These are phyloP conservation scores for Hypoxylon fragiforme DNA, from an alignment of 495 filamentous ascomycete genomes.

Conservation along the genomic window DNA sequence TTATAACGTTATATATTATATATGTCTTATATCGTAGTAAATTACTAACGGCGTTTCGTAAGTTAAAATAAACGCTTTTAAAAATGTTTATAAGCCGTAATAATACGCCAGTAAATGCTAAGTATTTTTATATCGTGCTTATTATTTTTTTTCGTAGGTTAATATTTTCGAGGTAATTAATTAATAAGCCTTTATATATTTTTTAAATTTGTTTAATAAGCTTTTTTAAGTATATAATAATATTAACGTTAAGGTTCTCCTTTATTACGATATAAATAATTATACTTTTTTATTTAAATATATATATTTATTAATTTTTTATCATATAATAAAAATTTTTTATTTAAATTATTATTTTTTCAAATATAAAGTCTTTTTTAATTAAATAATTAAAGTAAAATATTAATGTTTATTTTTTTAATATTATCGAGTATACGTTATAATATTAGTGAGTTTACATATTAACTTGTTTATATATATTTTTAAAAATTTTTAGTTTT, in stretches of 20 bases:
- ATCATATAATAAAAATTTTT: neutral
- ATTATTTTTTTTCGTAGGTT: neutral
- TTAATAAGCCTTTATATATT: neutral
- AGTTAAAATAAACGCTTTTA: too few species aligned
- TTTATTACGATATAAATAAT: too few species aligned
- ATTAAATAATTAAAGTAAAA: neutral
- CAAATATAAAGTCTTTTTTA: neutral
- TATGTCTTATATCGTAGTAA: neutral
- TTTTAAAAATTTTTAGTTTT: neutral
- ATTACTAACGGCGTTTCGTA: too few species aligned
- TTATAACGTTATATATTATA: neutral
- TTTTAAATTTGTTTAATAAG: neutral
- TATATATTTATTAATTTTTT: neutral
- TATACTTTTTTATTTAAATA: neutral
- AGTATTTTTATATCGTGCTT: neutral
- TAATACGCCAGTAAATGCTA: neutral
- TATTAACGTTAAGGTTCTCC: too few species aligned
- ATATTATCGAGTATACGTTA: neutral
- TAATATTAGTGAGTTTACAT: neutral
- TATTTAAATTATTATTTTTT: neutral
- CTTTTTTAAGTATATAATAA: neutral
- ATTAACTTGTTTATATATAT: neutral
- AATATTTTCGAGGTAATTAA: too few species aligned
- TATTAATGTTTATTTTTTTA: neutral
- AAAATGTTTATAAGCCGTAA: neutral